Evolutionary conservation across 306 rosid species (phyloP).

Genomic region (Hippophae rhamnoides): DNA sequence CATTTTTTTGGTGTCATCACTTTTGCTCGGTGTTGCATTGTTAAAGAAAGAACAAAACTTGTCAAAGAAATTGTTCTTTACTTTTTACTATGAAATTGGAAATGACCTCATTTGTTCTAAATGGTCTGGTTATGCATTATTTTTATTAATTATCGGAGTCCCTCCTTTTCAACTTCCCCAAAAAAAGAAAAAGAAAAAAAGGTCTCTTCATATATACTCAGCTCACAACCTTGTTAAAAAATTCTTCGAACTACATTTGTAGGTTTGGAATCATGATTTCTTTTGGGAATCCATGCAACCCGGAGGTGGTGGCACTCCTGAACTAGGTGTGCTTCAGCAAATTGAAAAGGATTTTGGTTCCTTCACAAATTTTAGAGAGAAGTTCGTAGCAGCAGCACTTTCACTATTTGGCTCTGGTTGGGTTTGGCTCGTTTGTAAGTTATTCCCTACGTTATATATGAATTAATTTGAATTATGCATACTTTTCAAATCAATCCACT

Average conservation of each 20-base stretch:
- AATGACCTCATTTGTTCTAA: too few species aligned
- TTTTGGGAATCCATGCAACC: slow-evolving; percentile 99
- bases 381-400: slow-evolving; percentile 55
- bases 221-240: background rate
- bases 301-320: slow-evolving; percentile 77
- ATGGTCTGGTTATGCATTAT: too few species aligned
- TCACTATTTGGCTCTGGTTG: slow-evolving; percentile 91
- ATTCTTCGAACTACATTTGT: slow-evolving; percentile 3
- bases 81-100: too few species aligned
- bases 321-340: slow-evolving; percentile 69
- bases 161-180: too few species aligned
- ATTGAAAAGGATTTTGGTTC: slow-evolving; percentile 97
- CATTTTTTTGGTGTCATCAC: too few species aligned
- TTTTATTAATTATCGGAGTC: too few species aligned
- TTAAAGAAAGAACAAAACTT: too few species aligned
- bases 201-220: background rate
- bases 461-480: background rate
- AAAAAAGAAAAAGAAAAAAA: too few species aligned
- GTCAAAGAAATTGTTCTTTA: too few species aligned
- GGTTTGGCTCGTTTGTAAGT: slow-evolving; percentile 99
- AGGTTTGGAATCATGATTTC: slow-evolving; percentile 99
- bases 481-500: slow-evolving; percentile 3
- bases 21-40: too few species aligned
- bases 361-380: slow-evolving; percentile 59
- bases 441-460: slow-evolving; percentile 6